These are phyloP conservation scores for Quaeritorhiza haematococci DNA, from an alignment of 371 early-diverging fungal genomes.

Conservation along the genomic window DNA sequence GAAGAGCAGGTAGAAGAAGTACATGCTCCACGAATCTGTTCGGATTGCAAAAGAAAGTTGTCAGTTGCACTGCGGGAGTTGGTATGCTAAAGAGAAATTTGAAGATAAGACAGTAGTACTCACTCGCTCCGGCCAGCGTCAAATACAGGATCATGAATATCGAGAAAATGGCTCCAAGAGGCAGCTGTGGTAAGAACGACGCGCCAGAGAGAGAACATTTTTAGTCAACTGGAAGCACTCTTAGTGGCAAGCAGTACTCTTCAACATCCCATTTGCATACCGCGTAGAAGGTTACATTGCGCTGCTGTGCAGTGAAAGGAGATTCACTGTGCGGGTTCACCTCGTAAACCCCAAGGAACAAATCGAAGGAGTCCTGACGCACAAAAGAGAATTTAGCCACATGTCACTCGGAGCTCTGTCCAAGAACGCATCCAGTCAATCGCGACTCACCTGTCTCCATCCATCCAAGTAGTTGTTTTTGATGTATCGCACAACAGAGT, in stretches of 20 bases:
- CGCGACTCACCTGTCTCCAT: slow-evolving; percentile 62
- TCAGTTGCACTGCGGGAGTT: not conserved
- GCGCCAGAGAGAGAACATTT: slow-evolving; percentile 10
- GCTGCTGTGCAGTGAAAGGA: slow-evolving; percentile 10
- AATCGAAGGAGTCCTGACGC: slow-evolving; percentile 66
- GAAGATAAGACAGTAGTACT: not conserved
- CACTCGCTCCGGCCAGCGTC: not conserved
- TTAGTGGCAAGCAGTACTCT: not conserved
- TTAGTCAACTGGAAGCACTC: not conserved
- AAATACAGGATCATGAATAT: not conserved
- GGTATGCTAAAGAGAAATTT: not conserved
- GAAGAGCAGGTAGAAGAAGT: slow-evolving; percentile 1
- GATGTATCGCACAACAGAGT: slow-evolving; percentile 80
- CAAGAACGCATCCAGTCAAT: not conserved
- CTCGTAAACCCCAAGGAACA: slow-evolving; percentile 68
- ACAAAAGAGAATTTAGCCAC: slow-evolving; percentile 5
- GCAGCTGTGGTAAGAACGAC: slow-evolving; percentile 4
- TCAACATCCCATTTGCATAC: not conserved
- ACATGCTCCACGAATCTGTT: slow-evolving; percentile 8
- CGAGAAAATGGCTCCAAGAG: not conserved
- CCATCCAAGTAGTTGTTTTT: slow-evolving; percentile 94
- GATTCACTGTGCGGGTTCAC: slow-evolving; percentile 29
- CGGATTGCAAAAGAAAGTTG: not conserved
- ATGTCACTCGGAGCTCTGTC: not conserved
- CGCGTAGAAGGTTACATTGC: not conserved